Evolutionary conservation across 805 yeast species (phyloP).

Genomic region (Schwanniomyces sp.): DNA sequence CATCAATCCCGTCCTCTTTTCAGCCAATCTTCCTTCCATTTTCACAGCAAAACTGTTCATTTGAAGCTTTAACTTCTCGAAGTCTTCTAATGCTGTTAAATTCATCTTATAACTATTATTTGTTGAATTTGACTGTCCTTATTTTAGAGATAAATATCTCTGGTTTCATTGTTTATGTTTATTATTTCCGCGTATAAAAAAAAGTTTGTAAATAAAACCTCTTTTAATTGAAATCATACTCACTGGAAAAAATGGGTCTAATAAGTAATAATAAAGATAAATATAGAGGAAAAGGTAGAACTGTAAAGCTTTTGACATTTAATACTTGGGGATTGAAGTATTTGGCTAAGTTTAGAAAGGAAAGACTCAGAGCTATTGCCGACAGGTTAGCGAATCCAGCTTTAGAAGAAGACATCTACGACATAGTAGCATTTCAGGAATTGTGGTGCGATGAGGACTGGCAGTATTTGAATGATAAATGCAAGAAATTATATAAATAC

Average conservation of each 20-base stretch:
- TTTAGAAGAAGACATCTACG: slow-evolving; percentile 50
- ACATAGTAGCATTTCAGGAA: slow-evolving; percentile 91
- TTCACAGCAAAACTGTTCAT: slow-evolving; percentile 38
- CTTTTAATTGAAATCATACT: not conserved
- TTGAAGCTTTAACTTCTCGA: slow-evolving; percentile 33
- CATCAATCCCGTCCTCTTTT: slow-evolving; percentile 31
- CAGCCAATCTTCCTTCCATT: slow-evolving; percentile 33
- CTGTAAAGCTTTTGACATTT: slow-evolving; percentile 59
- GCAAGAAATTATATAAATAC: slow-evolving; percentile 56
- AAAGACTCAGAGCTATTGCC: slow-evolving; percentile 74
- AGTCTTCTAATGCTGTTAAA: slow-evolving; percentile 22
- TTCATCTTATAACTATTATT: slow-evolving; percentile 2
- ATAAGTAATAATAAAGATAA: not conserved
- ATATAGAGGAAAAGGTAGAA: not conserved
- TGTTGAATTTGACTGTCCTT: not conserved
- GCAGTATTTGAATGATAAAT: slow-evolving; percentile 53
- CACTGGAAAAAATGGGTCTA: not conserved
- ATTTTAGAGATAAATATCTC: not conserved
- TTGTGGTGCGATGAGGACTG: slow-evolving; percentile 89
- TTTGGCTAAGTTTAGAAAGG: slow-evolving; percentile 68
- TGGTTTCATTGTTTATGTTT: not conserved
- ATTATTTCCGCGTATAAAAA: not conserved
- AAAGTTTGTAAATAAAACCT: not conserved
- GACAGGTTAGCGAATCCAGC: slow-evolving; percentile 46
- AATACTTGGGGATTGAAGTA: slow-evolving; percentile 90